Base-by-base conservation (phyloP, 192 early-diverging fungal genomes). In the Rhizophlyctis rosea region DNA sequence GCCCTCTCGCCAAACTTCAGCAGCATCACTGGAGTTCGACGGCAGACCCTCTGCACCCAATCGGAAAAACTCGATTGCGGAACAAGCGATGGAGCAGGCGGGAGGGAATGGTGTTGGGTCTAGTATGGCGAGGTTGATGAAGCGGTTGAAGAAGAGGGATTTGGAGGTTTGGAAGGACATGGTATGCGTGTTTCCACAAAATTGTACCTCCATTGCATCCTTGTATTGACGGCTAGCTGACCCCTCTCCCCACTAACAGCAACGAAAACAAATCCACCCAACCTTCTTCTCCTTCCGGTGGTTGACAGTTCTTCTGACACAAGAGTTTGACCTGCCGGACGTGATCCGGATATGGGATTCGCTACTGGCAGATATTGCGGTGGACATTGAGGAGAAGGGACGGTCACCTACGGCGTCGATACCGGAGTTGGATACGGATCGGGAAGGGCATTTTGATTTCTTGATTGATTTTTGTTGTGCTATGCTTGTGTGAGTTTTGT, bases 231-330 rank as follows among this genome's bases (percentile, higher is more conserved):
- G 50, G 23, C 11, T 25, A 24, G 44, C 9, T 51, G 13, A 9
- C 7, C 5, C 23, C 30, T 62, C 9, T 44, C 13, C 50, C 1
- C 30, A 21, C 47, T 69, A 27, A 65, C 30, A 68, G 72, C 56
- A 82, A 35, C 62, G 59, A n/a, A 86, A 88, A 59, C 77, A 80
- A 33, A 77, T 91, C 16, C 76, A 86, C 25, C 81, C 87, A 18
- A 79, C 83, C 49, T 90, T 87, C 64, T 92, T 87, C 68, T 79
- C 84, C n/a, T 88, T 92, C 67, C 82, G 89, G 0, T 92, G 91
- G 91, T 73, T 91, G 53, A 88, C 90, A 13, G 86, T 89, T 4
- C 65, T 89, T 36, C 83, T 82, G 33, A 83, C 88, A 4, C 88
- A 90, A 66, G 88, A 90, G 59, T 68, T 68, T 34, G 70, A 82